phyloP scores from a whole-genome alignment of 352 stramenopile species.

The Globisporangium uncinulatum region DNA sequence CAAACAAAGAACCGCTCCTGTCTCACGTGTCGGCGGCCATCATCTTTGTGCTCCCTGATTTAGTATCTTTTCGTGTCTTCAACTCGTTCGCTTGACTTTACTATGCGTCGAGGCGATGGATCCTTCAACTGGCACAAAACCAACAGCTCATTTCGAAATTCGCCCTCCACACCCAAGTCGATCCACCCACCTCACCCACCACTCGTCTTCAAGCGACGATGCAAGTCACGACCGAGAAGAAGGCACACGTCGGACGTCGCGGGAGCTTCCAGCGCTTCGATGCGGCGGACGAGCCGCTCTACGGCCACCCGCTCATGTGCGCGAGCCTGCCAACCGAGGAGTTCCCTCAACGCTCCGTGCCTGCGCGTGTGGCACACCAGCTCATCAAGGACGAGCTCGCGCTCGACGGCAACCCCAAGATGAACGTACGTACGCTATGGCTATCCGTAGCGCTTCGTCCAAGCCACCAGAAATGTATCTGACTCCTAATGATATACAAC shows the following conservation, averaged over 20 bases:
- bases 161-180: background rate
- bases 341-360: conserved; percentile 63
- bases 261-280: conserved; percentile 19
- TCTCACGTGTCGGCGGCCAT: too few species aligned
- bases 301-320: conserved; percentile 81
- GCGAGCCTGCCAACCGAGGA: conserved; percentile 48
- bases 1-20: too few species aligned
- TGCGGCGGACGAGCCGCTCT: conserved; percentile 43
- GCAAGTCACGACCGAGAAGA: conserved; percentile 33
- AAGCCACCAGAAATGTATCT: too few species aligned
- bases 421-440: conserved; percentile 55
- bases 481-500: background rate
- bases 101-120: background rate
- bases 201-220: conserved; percentile 12
- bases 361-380: conserved; percentile 77
- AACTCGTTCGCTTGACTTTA: too few species aligned
- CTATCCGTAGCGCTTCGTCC: background rate
- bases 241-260: conserved; percentile 1
- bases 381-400: conserved; percentile 88
- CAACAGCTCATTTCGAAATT: conserved; percentile 6
- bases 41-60: too few species aligned
- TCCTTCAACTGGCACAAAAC: background rate
- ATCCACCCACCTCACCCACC: background rate
- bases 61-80: too few species aligned
- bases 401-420: conserved; percentile 87